A percentile compares a stretch with the other conserved stretches of the same genome.
These are phyloP conservation scores for Albifimbria verrucaria DNA, from an alignment of 2,329 filamentous ascomycete genomes.

Conservation along the genomic window DNA sequence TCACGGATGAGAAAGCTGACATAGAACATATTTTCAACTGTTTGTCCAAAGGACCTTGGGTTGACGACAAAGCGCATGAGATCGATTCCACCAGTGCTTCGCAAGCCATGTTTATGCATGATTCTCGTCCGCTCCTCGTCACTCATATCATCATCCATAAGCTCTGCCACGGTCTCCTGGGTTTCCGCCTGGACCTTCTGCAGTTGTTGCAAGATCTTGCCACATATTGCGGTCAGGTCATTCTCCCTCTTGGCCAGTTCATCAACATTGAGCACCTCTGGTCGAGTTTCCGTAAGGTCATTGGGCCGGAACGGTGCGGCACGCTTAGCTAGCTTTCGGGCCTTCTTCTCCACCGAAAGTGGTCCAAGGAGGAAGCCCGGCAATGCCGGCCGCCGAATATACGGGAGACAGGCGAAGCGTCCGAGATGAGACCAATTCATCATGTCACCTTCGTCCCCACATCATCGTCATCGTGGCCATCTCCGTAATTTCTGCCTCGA, in stretches of 20 bases:
- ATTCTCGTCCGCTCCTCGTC: slow-evolving; percentile 46
- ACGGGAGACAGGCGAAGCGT: slow-evolving; percentile 68
- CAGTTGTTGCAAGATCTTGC: slow-evolving; percentile 66
- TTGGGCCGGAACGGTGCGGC: slow-evolving; percentile 67
- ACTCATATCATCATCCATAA: slow-evolving; percentile 43
- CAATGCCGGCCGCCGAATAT: slow-evolving; percentile 70
- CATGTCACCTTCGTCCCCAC: slow-evolving; percentile 70
- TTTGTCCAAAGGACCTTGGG: slow-evolving; percentile 86
- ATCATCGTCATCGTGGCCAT: slow-evolving; percentile 52
- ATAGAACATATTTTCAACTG: slow-evolving; percentile 96
- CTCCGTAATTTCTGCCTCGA: slow-evolving; percentile 20
- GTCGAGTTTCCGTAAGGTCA: slow-evolving; percentile 66
- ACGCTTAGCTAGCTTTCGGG: slow-evolving; percentile 66
- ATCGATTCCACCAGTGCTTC: slow-evolving; percentile 67
- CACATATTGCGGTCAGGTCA: slow-evolving; percentile 75
- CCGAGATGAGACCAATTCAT: slow-evolving; percentile 87
- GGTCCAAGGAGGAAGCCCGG: slow-evolving; percentile 86
- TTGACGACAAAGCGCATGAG: slow-evolving; percentile 89
- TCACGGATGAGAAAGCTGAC: slow-evolving; percentile 91
- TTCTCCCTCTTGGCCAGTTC: slow-evolving; percentile 76
- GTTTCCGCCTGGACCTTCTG: slow-evolving; percentile 42
- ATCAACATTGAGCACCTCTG: slow-evolving; percentile 71
- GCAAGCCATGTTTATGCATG: slow-evolving; percentile 64
- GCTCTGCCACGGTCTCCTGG: slow-evolving; percentile 41
- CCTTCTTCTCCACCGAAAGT: slow-evolving; percentile 82